These are phyloP conservation scores for Penicillium diatomitis DNA, from an alignment of 495 filamentous ascomycete species.

Conservation along the genomic window DNA sequence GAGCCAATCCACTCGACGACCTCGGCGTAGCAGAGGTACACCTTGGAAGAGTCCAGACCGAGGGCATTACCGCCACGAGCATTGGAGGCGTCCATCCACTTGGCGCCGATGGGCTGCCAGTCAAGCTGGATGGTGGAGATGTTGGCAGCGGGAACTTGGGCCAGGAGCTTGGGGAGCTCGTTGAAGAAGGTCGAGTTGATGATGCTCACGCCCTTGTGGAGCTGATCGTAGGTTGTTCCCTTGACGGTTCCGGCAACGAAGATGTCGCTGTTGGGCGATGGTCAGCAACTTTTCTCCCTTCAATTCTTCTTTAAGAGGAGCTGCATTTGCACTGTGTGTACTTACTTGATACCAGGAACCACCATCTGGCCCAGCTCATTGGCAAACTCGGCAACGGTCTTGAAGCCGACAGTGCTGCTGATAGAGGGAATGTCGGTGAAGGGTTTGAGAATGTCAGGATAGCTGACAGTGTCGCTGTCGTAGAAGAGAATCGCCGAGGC, in stretches of 20 bases:
- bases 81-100: slow-evolving; percentile 26
- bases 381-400: slow-evolving; percentile 25
- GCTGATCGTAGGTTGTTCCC: slow-evolving; percentile 21
- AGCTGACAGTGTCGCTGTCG: slow-evolving; percentile 20
- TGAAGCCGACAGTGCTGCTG: slow-evolving; percentile 25
- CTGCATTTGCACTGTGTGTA: not conserved
- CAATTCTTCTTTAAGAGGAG: not conserved
- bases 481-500: slow-evolving; percentile 31
- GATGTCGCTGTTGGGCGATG: slow-evolving; percentile 15
- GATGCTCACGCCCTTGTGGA: slow-evolving; percentile 23
- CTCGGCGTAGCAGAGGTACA: slow-evolving; percentile 31
- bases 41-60: slow-evolving; percentile 27
- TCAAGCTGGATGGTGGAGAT: slow-evolving; percentile 31
- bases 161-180: slow-evolving; percentile 23
- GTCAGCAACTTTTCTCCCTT: not conserved
- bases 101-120: slow-evolving; percentile 39
- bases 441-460: slow-evolving; percentile 25
- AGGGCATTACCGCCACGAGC: slow-evolving; percentile 31
- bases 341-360: slow-evolving; percentile 22
- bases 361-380: slow-evolving; percentile 20
- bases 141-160: slow-evolving; percentile 19
- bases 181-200: slow-evolving; percentile 31
- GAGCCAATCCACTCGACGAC: slow-evolving; percentile 31
- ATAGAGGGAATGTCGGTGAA: slow-evolving; percentile 29
- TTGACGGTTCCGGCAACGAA: slow-evolving; percentile 30